phyloP scores from a whole-genome alignment of 192 early-diverging fungal genomes.

The Cetraspora pellucida region DNA sequence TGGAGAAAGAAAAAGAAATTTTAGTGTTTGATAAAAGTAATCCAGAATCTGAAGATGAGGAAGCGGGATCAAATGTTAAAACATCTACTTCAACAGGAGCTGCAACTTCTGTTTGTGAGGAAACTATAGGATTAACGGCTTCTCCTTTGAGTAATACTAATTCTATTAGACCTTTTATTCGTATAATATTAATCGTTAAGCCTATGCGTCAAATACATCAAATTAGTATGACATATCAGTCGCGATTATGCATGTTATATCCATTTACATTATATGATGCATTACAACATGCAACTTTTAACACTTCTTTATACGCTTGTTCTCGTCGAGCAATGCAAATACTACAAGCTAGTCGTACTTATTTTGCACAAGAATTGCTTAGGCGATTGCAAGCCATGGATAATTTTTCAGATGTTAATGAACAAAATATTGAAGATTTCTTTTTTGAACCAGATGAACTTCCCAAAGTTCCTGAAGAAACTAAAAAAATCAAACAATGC shows the following conservation, averaged over 20 bases:
- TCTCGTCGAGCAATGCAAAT: constrained; percentile 37
- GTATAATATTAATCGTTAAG: constrained; percentile 32
- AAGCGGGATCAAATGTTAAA: constrained; percentile 13
- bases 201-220: constrained; percentile 35
- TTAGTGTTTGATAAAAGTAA: not conserved
- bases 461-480: constrained; percentile 26
- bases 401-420: constrained; percentile 28
- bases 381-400: constrained; percentile 16
- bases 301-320: constrained; percentile 29
- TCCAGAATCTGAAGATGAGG: constrained; percentile 21
- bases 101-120: constrained; percentile 25
- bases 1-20: not conserved
- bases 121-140: not conserved
- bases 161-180: constrained; percentile 31
- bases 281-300: constrained; percentile 34
- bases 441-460: constrained; percentile 33
- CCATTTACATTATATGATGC: constrained; percentile 33
- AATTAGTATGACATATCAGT: constrained; percentile 16
- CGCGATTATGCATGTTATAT: constrained; percentile 24
- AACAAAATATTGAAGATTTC: constrained; percentile 33
- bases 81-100: constrained; percentile 30
- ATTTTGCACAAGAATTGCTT: constrained; percentile 29
- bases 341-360: constrained; percentile 19
- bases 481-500: constrained; percentile 20
- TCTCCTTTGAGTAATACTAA: not conserved